Base-by-base conservation (phyloP, 1,139 yeast genomes). In the Candida sanyaensis region DNA sequence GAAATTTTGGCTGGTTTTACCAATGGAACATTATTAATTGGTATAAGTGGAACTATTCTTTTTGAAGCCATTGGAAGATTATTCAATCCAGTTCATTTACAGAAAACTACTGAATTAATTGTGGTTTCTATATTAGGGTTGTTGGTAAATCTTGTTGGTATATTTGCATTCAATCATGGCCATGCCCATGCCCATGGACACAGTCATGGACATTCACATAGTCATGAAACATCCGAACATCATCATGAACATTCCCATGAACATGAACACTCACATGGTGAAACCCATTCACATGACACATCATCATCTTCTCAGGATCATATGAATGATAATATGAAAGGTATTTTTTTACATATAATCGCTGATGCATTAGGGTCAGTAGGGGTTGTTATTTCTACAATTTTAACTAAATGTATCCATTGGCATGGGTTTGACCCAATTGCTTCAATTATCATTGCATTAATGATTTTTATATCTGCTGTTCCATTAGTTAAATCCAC, bases 311-410 rank as follows among this genome's bases (percentile, higher is more conserved):
- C 27, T 11, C 63, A 60, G 34, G 66, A 66, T 28, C 65, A 54
- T 17, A 68, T 70, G 73, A 88, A 88, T 62, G 97, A 92, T 59
- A 93, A 93, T 63, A 89, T 93, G 96, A 84, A 85, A 52, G 99
- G 99, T 23, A 90, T 93, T 9, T 93, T 93, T 58, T 71, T 93
- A 40, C 99, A 93, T 59, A 88, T 93, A 40, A 66, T 93, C 42
- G 99, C 99, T 0, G 99, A 93, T 60, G 93, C 99, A 0, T 72
- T 95, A 31, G 99, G 99, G 0, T 92, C 98, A 0, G 96, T 91
- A 0, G 98, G 99, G 5, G 99, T 95, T 24, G 93, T 95, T 10
- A 67, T 89, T 0, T 91, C 98, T 0, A 93, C 99, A 0, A 49
- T 86, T 1, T 65, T 86, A 37, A 83, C 88, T 23, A 82, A 81